Base-by-base conservation (phyloP, 2,329 filamentous ascomycete species). In the Daldinia sp. region DNA sequence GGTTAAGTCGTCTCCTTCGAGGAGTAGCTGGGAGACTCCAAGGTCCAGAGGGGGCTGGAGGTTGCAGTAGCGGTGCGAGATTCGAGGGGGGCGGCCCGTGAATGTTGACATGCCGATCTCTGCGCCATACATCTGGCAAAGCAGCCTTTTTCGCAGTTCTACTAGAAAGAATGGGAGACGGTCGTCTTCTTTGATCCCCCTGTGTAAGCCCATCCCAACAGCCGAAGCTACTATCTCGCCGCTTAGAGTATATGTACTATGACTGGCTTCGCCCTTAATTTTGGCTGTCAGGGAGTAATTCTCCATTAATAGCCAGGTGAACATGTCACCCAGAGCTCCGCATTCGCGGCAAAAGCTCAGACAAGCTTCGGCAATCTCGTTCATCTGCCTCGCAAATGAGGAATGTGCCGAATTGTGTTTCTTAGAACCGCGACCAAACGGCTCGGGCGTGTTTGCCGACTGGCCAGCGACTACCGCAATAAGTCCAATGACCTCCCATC, bases 401-500 rank as follows among this genome's bases (percentile, higher is more conserved):
- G 72, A 67, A 13, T 76, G 74, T 2, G 70, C 71, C 39, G 75
- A 66, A 46, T 76, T 73, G 28, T 76, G 71, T 55, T 78, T 73
- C 28, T 71, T 72, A 20, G 78, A 74, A 18, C 76, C 60, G 9
- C 64, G 62, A 59, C 78, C 73, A 2, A 75, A 74, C 2, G 75
- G 69, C 6, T 77, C 74, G 9, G 76, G 65, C 4, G 74, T 74
- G 23, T 60, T 73, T 5, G 74, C 74, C 57, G 74, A 77, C 28
- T 75, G 67, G 7, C 78, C 78, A 9, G 75, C 72, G 23, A 74
- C 63, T 2, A 72, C 70, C 20, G 78, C 77, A 50, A 80, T 76
- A 50, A 79, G 62, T 5, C 78, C 78, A 28, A 80, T 73, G n/a
- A 79, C 75, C 42, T 79, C 78, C 79, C 79, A 80, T 50, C 79